These are phyloP conservation scores for Sclerotinia spermophila DNA, from an alignment of 2,329 filamentous ascomycete genomes.

Conservation along the genomic window DNA sequence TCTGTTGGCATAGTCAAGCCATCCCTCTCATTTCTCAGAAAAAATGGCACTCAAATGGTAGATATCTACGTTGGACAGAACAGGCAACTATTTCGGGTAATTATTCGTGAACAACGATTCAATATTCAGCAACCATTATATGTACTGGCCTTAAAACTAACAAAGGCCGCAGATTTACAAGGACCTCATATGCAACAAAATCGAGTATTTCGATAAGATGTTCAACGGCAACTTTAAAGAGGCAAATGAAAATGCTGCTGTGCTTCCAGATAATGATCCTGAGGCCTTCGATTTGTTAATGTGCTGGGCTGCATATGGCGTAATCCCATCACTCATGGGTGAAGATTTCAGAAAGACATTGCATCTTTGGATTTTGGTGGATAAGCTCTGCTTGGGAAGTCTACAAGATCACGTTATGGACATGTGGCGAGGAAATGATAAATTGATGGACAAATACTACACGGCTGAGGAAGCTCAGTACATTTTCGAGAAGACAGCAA, in stretches of 20 bases:
- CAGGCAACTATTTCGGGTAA: constrained; percentile 14
- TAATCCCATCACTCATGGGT: background rate
- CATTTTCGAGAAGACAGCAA: background rate
- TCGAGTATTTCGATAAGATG: constrained; percentile 26
- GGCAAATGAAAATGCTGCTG: background rate
- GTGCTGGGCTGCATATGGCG: constrained; percentile 16
- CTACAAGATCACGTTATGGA: constrained; percentile 8
- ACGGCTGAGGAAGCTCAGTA: background rate
- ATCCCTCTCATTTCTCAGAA: background rate
- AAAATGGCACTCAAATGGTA: constrained; percentile 16
- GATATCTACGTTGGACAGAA: constrained; percentile 15
- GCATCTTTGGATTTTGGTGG: constrained; percentile 1
- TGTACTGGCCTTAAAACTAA: background rate
- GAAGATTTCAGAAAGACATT: background rate
- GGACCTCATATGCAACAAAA: constrained; percentile 15
- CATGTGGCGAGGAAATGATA: background rate
- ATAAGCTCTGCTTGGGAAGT: background rate
- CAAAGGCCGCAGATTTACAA: constrained; percentile 1
- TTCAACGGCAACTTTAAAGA: constrained; percentile 20
- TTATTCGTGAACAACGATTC: too few relatives aligned
- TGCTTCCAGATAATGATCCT: constrained; percentile 20
- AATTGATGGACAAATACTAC: background rate
- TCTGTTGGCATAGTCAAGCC: background rate
- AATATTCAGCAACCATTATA: too few relatives aligned
- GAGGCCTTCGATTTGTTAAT: constrained; percentile 20